Base-by-base conservation (phyloP, 257 asterid genomes). In the Nicotiana paniculata region DNA sequence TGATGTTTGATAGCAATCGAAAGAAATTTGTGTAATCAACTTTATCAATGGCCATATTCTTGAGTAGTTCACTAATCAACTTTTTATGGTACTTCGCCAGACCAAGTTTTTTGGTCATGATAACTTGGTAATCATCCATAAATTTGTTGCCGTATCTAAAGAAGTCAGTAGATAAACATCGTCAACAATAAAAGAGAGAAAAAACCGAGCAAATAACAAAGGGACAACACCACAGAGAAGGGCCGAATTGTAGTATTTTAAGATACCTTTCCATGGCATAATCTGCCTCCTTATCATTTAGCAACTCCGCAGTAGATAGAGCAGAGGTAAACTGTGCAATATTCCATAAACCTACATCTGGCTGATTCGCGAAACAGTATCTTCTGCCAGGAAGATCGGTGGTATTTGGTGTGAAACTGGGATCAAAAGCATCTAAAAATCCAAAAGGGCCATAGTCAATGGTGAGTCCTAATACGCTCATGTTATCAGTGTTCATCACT, bases 371-470 rank as follows among this genome's bases (percentile, higher is more conserved):
- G 74, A 96, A 96, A 89, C 98, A 92, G 55, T 96, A 96, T 87
- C 99, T 91, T 91, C 98, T 88, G 69, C 98, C 99, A 2, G 99
- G 99, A 87, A 96, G 98, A 90, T 96, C 99, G 61, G 99, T 96
- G 54, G 99, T 96, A 85, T 96, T 96, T 89, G 99, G 99, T 37
- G 99, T 96, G 88, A 77, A 96, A 85, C 94, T 90, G 69, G 98
- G 99, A 87, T 94, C 99, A 89, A 94, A 96, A 83, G 98, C 97
- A 43, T 96, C 99, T 88, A 96, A 87, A 89, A 96, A 96, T 43
- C 99, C 99, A 75, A 93, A 96, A 81, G 99, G 99, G 48, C 99
- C 99, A 86, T 94, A 96, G 84, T 96, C 99, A 53, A 96, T 93
- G 70, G 99, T 94, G 77, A 93, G 97, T 55, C 99, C 98, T 82